Evolutionary conservation across 2,329 filamentous ascomycete species (phyloP).

Genomic region (Peltaster fructicola): DNA sequence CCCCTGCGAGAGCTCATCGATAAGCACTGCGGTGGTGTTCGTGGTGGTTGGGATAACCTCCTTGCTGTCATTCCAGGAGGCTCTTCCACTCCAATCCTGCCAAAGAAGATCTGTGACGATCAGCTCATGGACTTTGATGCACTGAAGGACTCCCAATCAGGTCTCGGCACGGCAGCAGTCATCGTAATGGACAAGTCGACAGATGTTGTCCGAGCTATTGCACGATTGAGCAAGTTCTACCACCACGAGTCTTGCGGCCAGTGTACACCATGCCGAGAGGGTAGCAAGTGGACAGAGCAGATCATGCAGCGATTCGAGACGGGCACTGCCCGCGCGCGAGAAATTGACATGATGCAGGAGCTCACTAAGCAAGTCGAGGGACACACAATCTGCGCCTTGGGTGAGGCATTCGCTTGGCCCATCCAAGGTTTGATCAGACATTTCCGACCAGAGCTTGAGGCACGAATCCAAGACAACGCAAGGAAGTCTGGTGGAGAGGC

Average conservation of each 20-base stretch:
- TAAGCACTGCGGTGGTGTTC: slow-evolving; percentile 92
- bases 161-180: slow-evolving; percentile 90
- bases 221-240: slow-evolving; percentile 89
- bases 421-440: slow-evolving; percentile 96
- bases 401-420: slow-evolving; percentile 96
- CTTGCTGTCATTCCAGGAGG: slow-evolving; percentile 89
- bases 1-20: slow-evolving; percentile 91
- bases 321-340: slow-evolving; percentile 69
- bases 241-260: slow-evolving; percentile 96
- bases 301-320: slow-evolving; percentile 96
- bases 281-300: slow-evolving; percentile 97
- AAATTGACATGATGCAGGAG: slow-evolving; percentile 99
- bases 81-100: slow-evolving; percentile 88
- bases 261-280: slow-evolving; percentile 98
- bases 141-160: slow-evolving; percentile 92
- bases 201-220: slow-evolving; percentile 87
- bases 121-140: slow-evolving; percentile 99
- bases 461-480: slow-evolving; percentile 67
- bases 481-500: slow-evolving; percentile 54
- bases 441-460: slow-evolving; percentile 91
- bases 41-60: slow-evolving; percentile 94
- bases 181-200: slow-evolving; percentile 99
- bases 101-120: slow-evolving; percentile 76
- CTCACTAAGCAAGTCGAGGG: slow-evolving; percentile 98
- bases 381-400: slow-evolving; percentile 94